phyloP scores from a whole-genome alignment of 345 rosid genomes.

The Leavenworthia alabamica region DNA sequence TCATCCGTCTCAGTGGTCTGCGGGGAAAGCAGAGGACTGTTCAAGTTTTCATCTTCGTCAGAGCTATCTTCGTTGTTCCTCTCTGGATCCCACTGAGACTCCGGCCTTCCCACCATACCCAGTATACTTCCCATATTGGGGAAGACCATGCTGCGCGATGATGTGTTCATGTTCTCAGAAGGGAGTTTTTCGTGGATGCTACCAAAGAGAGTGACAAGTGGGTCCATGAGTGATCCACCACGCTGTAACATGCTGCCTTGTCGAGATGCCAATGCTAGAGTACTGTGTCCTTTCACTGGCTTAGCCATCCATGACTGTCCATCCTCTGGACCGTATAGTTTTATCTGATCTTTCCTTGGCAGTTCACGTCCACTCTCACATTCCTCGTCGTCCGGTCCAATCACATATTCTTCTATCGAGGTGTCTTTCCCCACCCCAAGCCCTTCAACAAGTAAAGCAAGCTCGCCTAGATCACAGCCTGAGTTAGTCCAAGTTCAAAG shows the following conservation, averaged over 20 bases:
- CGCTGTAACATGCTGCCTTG: constrained; percentile 60
- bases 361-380: constrained; percentile 39
- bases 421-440: constrained; percentile 77
- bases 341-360: constrained; percentile 33
- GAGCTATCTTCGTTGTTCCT: constrained; percentile 37
- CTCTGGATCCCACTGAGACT: constrained; percentile 71
- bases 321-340: constrained; percentile 60
- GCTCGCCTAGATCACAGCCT: constrained; percentile 53
- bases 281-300: constrained; percentile 59
- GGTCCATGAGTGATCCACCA: constrained; percentile 55
- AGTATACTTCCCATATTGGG: constrained; percentile 75
- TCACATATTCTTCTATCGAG: constrained; percentile 72
- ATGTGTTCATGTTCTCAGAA: constrained; percentile 30
- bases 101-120: constrained; percentile 45
- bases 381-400: constrained; percentile 51
- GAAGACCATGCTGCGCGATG: constrained; percentile 54
- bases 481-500: background rate
- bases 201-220: constrained; percentile 79
- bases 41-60: constrained; percentile 59
- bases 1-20: constrained; percentile 57
- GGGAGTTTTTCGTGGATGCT: constrained; percentile 75
- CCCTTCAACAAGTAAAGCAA: constrained; percentile 91
- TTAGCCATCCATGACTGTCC: constrained; percentile 85
- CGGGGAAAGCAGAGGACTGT: constrained; percentile 70
- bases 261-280: constrained; percentile 60